These are phyloP conservation scores for Diversispora eburnea DNA, from an alignment of 192 early-diverging fungal species.

Conservation along the genomic window DNA sequence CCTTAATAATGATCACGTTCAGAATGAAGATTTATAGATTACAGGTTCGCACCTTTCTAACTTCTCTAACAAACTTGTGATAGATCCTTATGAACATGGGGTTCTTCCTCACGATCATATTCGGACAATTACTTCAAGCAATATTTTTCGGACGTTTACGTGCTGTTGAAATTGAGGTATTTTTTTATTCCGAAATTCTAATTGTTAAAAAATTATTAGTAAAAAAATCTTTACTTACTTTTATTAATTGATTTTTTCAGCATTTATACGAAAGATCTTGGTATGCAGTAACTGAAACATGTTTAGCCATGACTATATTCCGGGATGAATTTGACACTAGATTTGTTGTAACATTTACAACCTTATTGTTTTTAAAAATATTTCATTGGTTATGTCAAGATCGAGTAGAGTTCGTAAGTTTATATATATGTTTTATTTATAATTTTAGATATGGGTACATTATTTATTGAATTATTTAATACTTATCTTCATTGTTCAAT, in stretches of 20 bases:
- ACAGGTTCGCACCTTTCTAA: not conserved
- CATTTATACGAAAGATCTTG: constrained; percentile 97
- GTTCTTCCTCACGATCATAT: constrained; percentile 71
- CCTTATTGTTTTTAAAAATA: constrained; percentile 88
- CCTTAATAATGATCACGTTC: not conserved
- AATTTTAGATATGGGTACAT: no score
- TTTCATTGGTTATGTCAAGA: constrained; percentile 97
- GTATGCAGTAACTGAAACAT: constrained; percentile 96
- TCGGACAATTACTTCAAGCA: constrained; percentile 72
- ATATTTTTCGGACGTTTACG: constrained; percentile 91
- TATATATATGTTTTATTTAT: no score
- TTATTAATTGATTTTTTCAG: constrained; percentile 47
- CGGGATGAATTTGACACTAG: constrained; percentile 89
- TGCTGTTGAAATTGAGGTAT: constrained; percentile 88
- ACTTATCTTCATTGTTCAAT: not conserved
- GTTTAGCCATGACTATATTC: constrained; percentile 94
- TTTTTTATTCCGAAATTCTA: constrained; percentile 9
- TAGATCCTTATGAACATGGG: constrained; percentile 80
- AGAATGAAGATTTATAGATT: not conserved
- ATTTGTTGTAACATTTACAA: constrained; percentile 79
- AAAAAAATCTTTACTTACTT: constrained; percentile 13
- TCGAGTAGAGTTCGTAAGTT: constrained; percentile 77
- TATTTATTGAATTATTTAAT: not conserved
- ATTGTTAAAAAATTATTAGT: not conserved
- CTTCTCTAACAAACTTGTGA: not conserved